Percentiles rank a stretch among this genome's conserved stretches.
phyloP scores from a whole-genome alignment of 2,329 filamentous ascomycete genomes.

The Fusarium sp. region DNA sequence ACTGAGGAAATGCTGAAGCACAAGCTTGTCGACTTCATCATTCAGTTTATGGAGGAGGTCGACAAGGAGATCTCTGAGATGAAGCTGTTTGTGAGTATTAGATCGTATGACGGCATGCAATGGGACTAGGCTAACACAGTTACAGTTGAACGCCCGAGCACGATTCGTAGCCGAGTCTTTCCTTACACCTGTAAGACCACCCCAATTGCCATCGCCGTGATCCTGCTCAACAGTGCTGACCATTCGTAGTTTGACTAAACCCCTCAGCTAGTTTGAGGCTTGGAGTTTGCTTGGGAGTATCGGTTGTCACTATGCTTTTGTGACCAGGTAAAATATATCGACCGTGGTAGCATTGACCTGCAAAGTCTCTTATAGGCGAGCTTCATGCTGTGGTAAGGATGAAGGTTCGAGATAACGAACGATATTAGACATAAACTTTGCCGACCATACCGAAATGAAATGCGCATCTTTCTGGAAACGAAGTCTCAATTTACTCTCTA shows the following conservation, averaged over 20 bases:
- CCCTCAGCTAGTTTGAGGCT: slow-evolving; percentile 41
- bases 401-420: slow-evolving; percentile 33
- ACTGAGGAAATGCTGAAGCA: slow-evolving; percentile 99
- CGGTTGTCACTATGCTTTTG: slow-evolving; percentile 28
- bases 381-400: slow-evolving; percentile 25
- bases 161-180: slow-evolving; percentile 99
- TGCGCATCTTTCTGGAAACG: slow-evolving; percentile 34
- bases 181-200: slow-evolving; percentile 81
- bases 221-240: slow-evolving; percentile 18
- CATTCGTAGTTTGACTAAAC: slow-evolving; percentile 53
- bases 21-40: slow-evolving; percentile 98
- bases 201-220: neutral
- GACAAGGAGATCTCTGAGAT: slow-evolving; percentile 99
- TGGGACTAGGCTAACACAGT: slow-evolving; percentile 32
- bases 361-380: slow-evolving; percentile 16
- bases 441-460: slow-evolving; percentile 39
- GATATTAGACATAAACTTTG: slow-evolving; percentile 44
- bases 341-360: slow-evolving; percentile 30
- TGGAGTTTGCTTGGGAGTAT: slow-evolving; percentile 36
- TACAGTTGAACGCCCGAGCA: slow-evolving; percentile 91
- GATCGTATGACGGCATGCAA: neutral
- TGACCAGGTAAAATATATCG: slow-evolving; percentile 27
- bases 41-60: slow-evolving; percentile 99
- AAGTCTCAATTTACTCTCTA: neutral
- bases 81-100: slow-evolving; percentile 93